A percentile compares a stretch with the other conserved stretches of the same genome.
Conservation (phyloP, 1,284 basidiomycete genomes). For the Coniferiporia sulphurascens region DNA sequence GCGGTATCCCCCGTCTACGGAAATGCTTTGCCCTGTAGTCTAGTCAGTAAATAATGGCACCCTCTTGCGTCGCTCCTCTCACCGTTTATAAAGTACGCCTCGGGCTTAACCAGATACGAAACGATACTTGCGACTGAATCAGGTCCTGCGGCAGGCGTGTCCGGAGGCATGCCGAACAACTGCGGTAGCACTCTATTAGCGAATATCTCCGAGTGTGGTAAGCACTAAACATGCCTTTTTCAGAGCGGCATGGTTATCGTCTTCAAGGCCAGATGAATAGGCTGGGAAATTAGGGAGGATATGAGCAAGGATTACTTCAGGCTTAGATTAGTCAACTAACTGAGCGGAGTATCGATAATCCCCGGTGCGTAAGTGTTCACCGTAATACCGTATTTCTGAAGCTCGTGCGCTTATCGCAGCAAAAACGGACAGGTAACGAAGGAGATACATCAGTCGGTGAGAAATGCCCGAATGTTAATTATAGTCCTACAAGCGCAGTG, state of each 20-base stretch:
- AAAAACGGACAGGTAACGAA: not conserved
- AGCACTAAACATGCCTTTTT: not conserved
- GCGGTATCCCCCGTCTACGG: conserved; percentile 10
- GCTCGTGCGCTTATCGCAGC: conserved; percentile 15
- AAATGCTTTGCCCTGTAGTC: conserved; percentile 8
- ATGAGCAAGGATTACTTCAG: too few species aligned
- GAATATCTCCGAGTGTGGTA: not conserved
- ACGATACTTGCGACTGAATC: conserved; percentile 11
- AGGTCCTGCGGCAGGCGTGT: not conserved
- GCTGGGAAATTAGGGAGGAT: not conserved
- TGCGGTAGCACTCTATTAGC: not conserved
- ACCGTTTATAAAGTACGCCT: conserved; percentile 12
- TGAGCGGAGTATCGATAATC: conserved; percentile 3
- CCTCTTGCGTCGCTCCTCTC: not conserved
- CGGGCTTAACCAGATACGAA: conserved; percentile 9
- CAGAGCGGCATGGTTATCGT: not conserved
- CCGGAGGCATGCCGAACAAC: not conserved
- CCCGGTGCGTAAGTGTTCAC: conserved; percentile 17
- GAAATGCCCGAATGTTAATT: too few species aligned
- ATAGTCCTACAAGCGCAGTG: conserved; percentile 12
- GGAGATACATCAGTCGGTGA: not conserved
- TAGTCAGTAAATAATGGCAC: not conserved
- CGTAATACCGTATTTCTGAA: conserved; percentile 19
- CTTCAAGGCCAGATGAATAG: not conserved
- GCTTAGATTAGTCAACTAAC: not conserved